These are phyloP conservation scores for Aspergillus pseudoterreus DNA, from an alignment of 2,329 filamentous ascomycete genomes.

Conservation along the genomic window DNA sequence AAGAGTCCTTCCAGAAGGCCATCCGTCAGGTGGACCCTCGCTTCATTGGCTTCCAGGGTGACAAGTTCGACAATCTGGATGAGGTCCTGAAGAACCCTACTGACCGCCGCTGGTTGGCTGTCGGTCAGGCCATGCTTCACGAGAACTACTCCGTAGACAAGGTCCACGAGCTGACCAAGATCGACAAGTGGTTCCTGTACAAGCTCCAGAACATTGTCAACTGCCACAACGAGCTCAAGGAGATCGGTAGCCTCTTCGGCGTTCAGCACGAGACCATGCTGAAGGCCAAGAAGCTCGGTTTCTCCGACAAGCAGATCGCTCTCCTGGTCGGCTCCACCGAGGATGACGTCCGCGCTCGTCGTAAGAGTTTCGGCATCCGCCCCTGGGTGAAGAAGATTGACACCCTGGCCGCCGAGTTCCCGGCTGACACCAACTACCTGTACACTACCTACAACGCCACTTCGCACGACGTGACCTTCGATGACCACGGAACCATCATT, in stretches of 20 bases:
- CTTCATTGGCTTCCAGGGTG: constrained; percentile 90
- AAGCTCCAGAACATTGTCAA: constrained; percentile 97
- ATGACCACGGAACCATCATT: constrained; percentile 85
- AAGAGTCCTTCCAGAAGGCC: constrained; percentile 98
- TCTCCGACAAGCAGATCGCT: constrained; percentile 95
- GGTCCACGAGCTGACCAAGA: constrained; percentile 92
- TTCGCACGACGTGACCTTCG: constrained; percentile 87
- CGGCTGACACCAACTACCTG: constrained; percentile 89
- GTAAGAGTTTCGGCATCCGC: constrained; percentile 81
- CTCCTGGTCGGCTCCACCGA: constrained; percentile 79
- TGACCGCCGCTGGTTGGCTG: constrained; percentile 93
- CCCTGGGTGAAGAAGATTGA: constrained; percentile 99
- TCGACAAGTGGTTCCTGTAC: constrained; percentile 99
- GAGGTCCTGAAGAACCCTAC: constrained; percentile 87
- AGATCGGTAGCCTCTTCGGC: constrained; percentile 74
- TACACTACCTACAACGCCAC: constrained; percentile 98
- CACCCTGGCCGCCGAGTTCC: constrained; percentile 94
- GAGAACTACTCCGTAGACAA: constrained; percentile 91
- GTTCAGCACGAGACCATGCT: constrained; percentile 84
- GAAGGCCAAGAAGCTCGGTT: constrained; percentile 95
- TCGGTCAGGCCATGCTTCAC: constrained; percentile 96
- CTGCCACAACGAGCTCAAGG: constrained; percentile 79
- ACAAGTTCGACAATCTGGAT: constrained; percentile 90
- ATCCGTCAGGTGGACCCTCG: constrained; percentile 93
- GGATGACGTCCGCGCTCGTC: constrained; percentile 79